Conservation (phyloP, 257 asterid species). For the Dorcoceras hygrometricum region DNA sequence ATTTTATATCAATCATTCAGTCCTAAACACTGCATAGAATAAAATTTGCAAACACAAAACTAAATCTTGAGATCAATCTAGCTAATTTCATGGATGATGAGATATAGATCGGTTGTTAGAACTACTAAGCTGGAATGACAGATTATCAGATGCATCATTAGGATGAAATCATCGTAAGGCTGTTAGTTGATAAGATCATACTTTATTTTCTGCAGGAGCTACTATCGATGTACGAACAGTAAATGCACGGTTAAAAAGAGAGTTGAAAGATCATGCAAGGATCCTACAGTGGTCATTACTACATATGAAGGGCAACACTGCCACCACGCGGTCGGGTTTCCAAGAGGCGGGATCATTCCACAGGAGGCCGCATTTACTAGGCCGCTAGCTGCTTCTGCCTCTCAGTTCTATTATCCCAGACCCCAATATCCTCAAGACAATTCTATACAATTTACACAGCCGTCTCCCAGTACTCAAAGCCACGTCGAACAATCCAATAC, state of each 20-base stretch:
- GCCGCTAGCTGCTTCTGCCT: constrained; percentile 29
- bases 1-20: too few species aligned
- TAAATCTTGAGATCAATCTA: neutral
- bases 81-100: too few species aligned
- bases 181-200: neutral
- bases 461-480: constrained; percentile 20
- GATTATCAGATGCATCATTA: neutral
- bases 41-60: too few species aligned
- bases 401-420: constrained; percentile 35
- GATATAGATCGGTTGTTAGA: neutral
- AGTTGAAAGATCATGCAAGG: constrained; percentile 74
- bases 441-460: constrained; percentile 20
- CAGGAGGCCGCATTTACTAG: constrained; percentile 29
- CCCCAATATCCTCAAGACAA: constrained; percentile 35
- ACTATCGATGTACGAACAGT: constrained; percentile 82
- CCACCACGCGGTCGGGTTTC: constrained; percentile 68
- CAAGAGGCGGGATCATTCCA: constrained; percentile 42
- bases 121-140: neutral
- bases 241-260: constrained; percentile 84
- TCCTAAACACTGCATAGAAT: too few species aligned
- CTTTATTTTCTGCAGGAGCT: constrained; percentile 52
- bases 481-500: constrained; percentile 13
- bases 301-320: constrained; percentile 91
- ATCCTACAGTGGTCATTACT: constrained; percentile 71
- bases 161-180: neutral